Evolutionary conservation across 768 basidiomycete genomes (phyloP), one percentile per base, ranked within the genome.

Genomic region (Pleurotus tuoliensis): DNA sequence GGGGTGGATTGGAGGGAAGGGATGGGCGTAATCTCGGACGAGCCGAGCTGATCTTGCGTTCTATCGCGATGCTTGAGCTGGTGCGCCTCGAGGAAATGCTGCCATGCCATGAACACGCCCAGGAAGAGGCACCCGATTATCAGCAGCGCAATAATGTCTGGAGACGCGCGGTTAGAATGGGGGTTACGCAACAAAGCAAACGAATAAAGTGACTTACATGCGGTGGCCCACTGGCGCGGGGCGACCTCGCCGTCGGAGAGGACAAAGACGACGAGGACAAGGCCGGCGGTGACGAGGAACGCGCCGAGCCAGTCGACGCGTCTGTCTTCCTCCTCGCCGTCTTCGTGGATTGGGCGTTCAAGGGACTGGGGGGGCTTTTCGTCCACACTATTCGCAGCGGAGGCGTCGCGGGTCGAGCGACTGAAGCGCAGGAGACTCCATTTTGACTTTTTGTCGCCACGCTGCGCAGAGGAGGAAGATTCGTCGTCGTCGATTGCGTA

Each of bases 261-360:
- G 0, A 86, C 83, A 61, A 92, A 93, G 8, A 87, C 76, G 59
- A 94, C 76, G 0, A 93, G 70, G 2, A 87, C 80, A 25, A 93
- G 71, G 0, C 88, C 90, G 0, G 73, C 67, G 0, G 89, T 90
- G 16, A 74, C 69, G 9, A 93, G 67, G 15, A 77, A 67, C 0
- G 87, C 87, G 2, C 92, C 92, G 18, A 89, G 67, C 89, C 90
- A 92, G 57, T 94, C 92, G 0, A 93, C 76, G 0, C 84, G 74
- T 18, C 73, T 66, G 56, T 80, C 79, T 0, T 43, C 47, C 51
- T 77, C 76, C 8, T 30, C 30, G 30, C 30, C 30, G 8, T 30
- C 30, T 30, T 30, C 0, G 8, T 2, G 8, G 30, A 9, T 30
- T 30, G 30, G 8, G 30, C 8, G 30, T 2, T 11, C 8, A 30